Evolutionary conservation across 352 stramenopile species (phyloP), one percentile per base, ranked within the genome.

Genomic region (Aphanomyces cochlioides): DNA sequence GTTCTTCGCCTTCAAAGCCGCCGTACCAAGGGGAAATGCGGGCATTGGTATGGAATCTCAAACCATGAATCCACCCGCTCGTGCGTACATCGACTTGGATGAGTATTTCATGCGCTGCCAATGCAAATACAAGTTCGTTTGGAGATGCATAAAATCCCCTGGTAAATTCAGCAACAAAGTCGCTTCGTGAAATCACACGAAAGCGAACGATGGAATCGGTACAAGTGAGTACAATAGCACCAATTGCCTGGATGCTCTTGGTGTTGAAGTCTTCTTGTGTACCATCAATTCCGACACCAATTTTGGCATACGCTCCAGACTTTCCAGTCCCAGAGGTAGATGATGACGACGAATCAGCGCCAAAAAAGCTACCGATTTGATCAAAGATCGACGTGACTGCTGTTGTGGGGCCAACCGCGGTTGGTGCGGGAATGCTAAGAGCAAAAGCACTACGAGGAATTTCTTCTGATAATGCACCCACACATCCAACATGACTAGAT

Each of bases 1-100:
- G 53, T 15, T 64, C 59, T 3, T 63, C 47, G 47, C 61, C 67
- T 39, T 71, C 56, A 21, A 28, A 13, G 43, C 56, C 61, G 5
- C 75, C 75, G 34, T 73, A 79, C 75, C 75, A 79, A 21, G 75
- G 66, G 36, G 64, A 74, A 47, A 74, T 78, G 34, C 68, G 61
- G 21, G 75, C 50, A 56, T 79, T 79, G 13, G 75, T 76, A 63
- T 76, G 72, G 63, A 79, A 74, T 5, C 75, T 72, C 43, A 80
- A 4, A 28, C 66, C 75, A 15, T 43, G 50, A 47, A 79, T 59
- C 21, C 21, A 58, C 21, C 67, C 47, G 28, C n/a, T 59, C 7
- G 61, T 47, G 15, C 65, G 19, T 1, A 72, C 73, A 28, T 78
- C 75, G 4, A 80, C 67, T 19, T 64, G 53, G 47, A 66, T 72